phyloP scores from a whole-genome alignment of 2,329 filamentous ascomycete genomes.

The Byssothecium circinans region DNA sequence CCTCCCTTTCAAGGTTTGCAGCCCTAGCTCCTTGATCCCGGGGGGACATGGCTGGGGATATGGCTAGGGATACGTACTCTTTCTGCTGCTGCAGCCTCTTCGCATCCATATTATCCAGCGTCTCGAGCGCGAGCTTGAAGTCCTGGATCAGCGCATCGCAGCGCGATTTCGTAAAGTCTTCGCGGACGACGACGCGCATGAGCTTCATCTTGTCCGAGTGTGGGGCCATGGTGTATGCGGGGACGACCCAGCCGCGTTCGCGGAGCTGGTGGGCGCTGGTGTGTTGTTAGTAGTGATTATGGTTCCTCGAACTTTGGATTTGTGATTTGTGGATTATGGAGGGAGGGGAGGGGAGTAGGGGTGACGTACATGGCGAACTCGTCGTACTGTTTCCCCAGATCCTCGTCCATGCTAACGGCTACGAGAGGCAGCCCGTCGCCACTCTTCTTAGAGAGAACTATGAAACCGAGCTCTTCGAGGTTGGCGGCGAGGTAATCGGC shows the following conservation, averaged over 20 bases:
- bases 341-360: not conserved
- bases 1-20: too few species aligned
- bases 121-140: slow-evolving; percentile 73
- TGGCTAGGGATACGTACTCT: slow-evolving; percentile 56
- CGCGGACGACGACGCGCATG: slow-evolving; percentile 87
- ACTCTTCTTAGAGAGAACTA: slow-evolving; percentile 80
- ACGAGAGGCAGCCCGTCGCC: slow-evolving; percentile 85
- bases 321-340: too few species aligned
- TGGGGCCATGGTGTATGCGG: slow-evolving; percentile 96
- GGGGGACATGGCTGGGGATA: too few species aligned
- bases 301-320: too few species aligned
- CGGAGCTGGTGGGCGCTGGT: slow-evolving; percentile 75
- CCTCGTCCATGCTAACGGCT: slow-evolving; percentile 74
- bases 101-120: slow-evolving; percentile 73
- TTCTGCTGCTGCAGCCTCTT: slow-evolving; percentile 70
- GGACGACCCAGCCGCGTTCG: slow-evolving; percentile 87
- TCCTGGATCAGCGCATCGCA: slow-evolving; percentile 79
- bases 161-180: slow-evolving; percentile 82
- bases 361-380: slow-evolving; percentile 52
- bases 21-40: too few species aligned
- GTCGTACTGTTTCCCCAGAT: slow-evolving; percentile 56
- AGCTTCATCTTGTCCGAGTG: slow-evolving; percentile 83
- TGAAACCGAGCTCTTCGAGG: slow-evolving; percentile 74
- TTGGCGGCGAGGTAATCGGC: slow-evolving; percentile 81
- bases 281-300: slow-evolving; percentile 2